These are phyloP conservation scores for Kernera saxatilis DNA, from an alignment of 345 rosid genomes.

Conservation along the genomic window DNA sequence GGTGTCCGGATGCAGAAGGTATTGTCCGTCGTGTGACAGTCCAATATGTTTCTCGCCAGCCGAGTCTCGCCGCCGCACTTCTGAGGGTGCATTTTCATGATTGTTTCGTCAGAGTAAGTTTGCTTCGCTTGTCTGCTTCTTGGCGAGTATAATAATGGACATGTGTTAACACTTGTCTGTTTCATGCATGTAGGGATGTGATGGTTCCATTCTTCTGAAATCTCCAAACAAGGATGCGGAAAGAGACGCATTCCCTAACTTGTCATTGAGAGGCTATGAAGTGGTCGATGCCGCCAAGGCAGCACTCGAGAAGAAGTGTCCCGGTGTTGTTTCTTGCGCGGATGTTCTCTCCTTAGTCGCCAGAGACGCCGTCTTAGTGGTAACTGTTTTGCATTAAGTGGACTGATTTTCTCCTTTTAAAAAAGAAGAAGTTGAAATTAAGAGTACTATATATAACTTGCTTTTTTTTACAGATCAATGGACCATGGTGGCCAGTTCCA, in stretches of 20 bases:
- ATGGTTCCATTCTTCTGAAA: conserved; percentile 44
- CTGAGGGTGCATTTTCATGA: conserved; percentile 54
- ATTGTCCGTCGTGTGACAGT: conserved; percentile 22
- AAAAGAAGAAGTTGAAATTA: no score
- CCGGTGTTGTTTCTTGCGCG: conserved; percentile 54
- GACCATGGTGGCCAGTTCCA: conserved; percentile 57
- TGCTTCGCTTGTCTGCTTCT: no score
- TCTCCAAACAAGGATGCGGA: conserved; percentile 38
- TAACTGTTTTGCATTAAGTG: neutral
- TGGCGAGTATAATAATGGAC: no score
- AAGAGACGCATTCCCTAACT: conserved; percentile 39
- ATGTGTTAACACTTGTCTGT: no score
- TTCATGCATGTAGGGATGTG: no score
- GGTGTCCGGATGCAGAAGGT: conserved; percentile 38
- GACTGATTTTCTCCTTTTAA: neutral
- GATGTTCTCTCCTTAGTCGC: conserved; percentile 55
- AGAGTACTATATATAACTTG: no score
- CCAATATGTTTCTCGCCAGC: conserved; percentile 28
- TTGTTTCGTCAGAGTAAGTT: conserved; percentile 46
- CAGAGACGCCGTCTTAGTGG: conserved; percentile 52
- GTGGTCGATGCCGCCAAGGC: conserved; percentile 45
- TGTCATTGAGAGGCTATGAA: conserved; percentile 41
- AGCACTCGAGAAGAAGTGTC: conserved; percentile 38
- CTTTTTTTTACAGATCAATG: conserved; percentile 33
- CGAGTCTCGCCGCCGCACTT: conserved; percentile 42